Evolutionary conservation across 805 yeast genomes (phyloP).

Genomic region (Metschnikowia matae): DNA sequence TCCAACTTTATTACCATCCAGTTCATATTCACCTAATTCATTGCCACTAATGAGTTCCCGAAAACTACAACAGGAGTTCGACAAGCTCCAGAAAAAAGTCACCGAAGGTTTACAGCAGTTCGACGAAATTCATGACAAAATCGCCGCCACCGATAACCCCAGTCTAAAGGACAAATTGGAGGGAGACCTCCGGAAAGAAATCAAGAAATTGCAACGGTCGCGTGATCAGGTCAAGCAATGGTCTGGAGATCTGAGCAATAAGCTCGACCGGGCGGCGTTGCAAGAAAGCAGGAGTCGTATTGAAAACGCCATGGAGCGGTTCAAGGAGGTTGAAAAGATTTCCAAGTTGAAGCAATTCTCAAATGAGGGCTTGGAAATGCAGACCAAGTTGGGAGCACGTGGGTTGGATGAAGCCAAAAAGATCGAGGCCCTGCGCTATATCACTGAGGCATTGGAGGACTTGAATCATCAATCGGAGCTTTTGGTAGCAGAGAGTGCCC

Average conservation of each 20-base stretch:
- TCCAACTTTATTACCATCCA: neutral
- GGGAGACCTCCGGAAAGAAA: conserved; percentile 87
- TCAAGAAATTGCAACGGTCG: conserved; percentile 87
- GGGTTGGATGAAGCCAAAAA: conserved; percentile 64
- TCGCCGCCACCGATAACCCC: conserved; percentile 72
- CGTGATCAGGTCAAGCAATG: conserved; percentile 95
- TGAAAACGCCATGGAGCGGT: conserved; percentile 94
- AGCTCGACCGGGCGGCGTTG: conserved; percentile 50
- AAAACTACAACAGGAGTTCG: conserved; percentile 69
- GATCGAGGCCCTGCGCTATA: conserved; percentile 64
- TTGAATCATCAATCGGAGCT: conserved; percentile 76
- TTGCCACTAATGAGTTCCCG: conserved; percentile 36
- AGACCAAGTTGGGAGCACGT: conserved; percentile 42
- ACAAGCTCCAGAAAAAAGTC: conserved; percentile 85
- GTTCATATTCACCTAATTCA: neutral
- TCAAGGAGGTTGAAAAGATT: conserved; percentile 88
- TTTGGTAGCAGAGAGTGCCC: conserved; percentile 62
- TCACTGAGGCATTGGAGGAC: conserved; percentile 71
- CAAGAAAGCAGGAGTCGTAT: conserved; percentile 62
- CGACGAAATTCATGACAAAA: conserved; percentile 81
- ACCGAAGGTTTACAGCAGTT: conserved; percentile 86
- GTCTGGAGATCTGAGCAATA: conserved; percentile 87
- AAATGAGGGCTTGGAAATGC: conserved; percentile 82
- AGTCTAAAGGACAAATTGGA: conserved; percentile 93
- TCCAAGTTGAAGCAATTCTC: conserved; percentile 93